phyloP scores from a whole-genome alignment of 2,329 filamentous ascomycete genomes.

The Lizonia empirigonia region DNA sequence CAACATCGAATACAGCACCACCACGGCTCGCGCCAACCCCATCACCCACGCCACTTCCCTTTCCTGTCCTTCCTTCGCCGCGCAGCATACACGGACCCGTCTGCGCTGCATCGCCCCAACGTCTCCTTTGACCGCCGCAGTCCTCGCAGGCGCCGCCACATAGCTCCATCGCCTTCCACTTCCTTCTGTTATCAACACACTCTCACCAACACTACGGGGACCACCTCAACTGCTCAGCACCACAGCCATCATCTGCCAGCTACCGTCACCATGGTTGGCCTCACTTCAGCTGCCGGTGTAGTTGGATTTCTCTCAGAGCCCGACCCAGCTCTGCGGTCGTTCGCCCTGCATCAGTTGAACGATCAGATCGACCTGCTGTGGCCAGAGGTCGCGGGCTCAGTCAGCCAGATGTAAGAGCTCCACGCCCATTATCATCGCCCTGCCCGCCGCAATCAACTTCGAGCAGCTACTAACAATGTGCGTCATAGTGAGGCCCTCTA shows the following conservation, averaged over 20 bases:
- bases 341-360: constrained; percentile 93
- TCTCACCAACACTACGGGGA: constrained; percentile 30
- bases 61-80: constrained; percentile 43
- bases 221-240: constrained; percentile 18
- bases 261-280: constrained; percentile 73
- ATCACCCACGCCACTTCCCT: constrained; percentile 33
- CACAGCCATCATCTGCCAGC: constrained; percentile 17
- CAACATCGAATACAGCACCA: constrained; percentile 34
- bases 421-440: constrained; percentile 1
- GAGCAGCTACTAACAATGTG: constrained; percentile 33
- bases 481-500: constrained; percentile 85
- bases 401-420: constrained; percentile 83
- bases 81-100: constrained; percentile 14
- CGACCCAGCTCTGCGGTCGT: constrained; percentile 90
- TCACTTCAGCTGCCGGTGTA: constrained; percentile 92
- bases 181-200: constrained; percentile 36
- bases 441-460: not conserved
- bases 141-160: constrained; percentile 41
- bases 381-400: constrained; percentile 92
- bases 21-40: constrained; percentile 40
- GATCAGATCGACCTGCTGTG: constrained; percentile 96
- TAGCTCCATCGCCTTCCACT: constrained; percentile 47
- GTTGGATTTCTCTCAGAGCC: constrained; percentile 95
- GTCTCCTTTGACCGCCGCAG: constrained; percentile 25
- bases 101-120: constrained; percentile 20